Evolutionary conservation across 176 grass and related monocot genomes (phyloP), one percentile per base, ranked within the genome.

Genomic region (Rhipidocladum racemiflorum): DNA sequence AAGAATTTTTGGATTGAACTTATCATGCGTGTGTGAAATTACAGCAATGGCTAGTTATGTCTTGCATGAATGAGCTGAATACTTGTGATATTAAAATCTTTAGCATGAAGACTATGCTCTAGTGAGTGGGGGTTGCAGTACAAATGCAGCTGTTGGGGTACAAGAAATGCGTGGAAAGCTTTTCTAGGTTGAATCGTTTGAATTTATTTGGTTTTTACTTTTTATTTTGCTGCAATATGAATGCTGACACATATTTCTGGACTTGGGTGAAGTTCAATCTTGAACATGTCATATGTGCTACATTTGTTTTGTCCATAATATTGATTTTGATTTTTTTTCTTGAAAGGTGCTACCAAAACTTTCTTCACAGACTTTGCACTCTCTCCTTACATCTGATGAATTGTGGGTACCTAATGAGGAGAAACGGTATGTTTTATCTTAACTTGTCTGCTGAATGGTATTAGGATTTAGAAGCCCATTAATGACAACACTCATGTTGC

Each of bases 321-420:
- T 76, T 80, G 9, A 70, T 86, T 82, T 54, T 62, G 17, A 23
- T 56, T 13, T 13, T 6, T 48, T 86, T 78, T 77, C 9, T 14
- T 85, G n/a, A 49, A 83, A 99, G 96, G 90, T 99, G 43, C 83
- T 95, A 55, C 92, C 96, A 39, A 95, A 95, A 85, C 90, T 99
- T 78, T 99, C 96, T 80, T 92, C 92, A 81, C 96, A 99, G 88
- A 99, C 96, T 83, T 86, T 99, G 76, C 96, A 95, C 82, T 56
- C 91, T 5, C 87, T 99, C 68, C 80, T 95, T 82, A 95, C 91
- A 43, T 99, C 96, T 61, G 93, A 95, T 9, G 89, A 95, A 88
- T 85, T 99, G 64, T 99, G 96, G 96, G 91, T 95, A 51, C 96
- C 92, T 84, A 91, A 99, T 54, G 96, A 99, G 85, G 96, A 99